phyloP scores from a whole-genome alignment of 225 moss, liverwort and hornwort species.

The Lunularia cruciata region DNA sequence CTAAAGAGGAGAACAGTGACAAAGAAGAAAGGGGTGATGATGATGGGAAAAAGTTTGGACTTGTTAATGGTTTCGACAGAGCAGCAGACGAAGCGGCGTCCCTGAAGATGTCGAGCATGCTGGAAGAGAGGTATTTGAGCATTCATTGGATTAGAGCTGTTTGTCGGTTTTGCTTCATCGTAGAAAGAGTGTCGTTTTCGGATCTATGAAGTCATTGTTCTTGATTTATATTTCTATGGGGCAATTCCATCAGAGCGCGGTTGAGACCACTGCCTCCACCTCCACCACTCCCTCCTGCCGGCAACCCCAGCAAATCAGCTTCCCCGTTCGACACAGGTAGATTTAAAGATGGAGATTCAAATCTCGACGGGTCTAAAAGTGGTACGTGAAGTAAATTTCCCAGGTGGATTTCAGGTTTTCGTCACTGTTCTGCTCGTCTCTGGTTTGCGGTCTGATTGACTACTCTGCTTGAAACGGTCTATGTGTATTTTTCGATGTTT shows the following conservation, averaged over 20 bases:
- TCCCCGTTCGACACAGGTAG: constrained; percentile 52
- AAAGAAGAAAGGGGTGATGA: constrained; percentile 60
- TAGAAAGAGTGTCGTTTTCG: background rate
- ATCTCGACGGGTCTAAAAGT: constrained; percentile 68
- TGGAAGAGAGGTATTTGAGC: constrained; percentile 74
- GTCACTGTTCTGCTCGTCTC: no score
- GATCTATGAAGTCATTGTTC: background rate
- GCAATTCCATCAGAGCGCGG: constrained; percentile 52
- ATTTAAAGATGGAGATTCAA: constrained; percentile 71
- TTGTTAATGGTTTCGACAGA: constrained; percentile 75
- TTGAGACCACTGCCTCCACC: constrained; percentile 88
- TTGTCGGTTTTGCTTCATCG: background rate
- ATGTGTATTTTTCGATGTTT: background rate
- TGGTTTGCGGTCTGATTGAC: no score
- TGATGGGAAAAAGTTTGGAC: constrained; percentile 84
- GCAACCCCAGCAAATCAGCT: constrained; percentile 48
- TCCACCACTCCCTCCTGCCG: constrained; percentile 66
- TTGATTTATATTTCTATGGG: background rate
- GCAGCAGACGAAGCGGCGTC: constrained; percentile 72
- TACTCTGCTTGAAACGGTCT: no score
- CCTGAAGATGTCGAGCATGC: constrained; percentile 68
- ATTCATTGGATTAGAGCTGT: no score
- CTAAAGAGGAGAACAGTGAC: constrained; percentile 42
- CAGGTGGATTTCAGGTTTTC: no score
- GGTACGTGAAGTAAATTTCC: constrained; percentile 53